Evolutionary conservation across 2,329 filamentous ascomycete genomes (phyloP).

Genomic region (Monosporascus sp.): DNA sequence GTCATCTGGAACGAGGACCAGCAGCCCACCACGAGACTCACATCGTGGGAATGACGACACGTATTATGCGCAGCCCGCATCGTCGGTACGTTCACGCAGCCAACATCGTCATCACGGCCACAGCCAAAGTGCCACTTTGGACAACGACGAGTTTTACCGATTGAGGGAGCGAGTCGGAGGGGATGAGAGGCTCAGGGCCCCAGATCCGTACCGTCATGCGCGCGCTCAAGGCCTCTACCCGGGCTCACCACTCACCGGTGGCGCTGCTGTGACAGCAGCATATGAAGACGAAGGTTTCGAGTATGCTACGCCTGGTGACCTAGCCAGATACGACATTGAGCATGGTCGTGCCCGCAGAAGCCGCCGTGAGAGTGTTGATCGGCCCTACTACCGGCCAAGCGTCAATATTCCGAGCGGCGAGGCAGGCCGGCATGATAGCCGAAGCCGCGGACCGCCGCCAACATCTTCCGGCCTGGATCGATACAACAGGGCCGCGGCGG

Average conservation of each 20-base stretch:
- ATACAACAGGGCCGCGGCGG: constrained; percentile 44
- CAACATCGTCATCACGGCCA: constrained; percentile 31
- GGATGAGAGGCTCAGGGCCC: constrained; percentile 36
- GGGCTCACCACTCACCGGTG: constrained; percentile 36
- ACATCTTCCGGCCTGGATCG: constrained; percentile 67
- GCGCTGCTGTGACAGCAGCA: constrained; percentile 35
- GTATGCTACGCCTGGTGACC: constrained; percentile 58
- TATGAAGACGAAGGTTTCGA: constrained; percentile 57
- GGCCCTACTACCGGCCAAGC: constrained; percentile 49
- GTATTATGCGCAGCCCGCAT: constrained; percentile 54
- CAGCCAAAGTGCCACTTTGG: constrained; percentile 41
- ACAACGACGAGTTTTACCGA: constrained; percentile 46
- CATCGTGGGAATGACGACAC: constrained; percentile 48
- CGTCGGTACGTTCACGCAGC: constrained; percentile 48
- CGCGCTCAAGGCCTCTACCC: constrained; percentile 42
- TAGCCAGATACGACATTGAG: constrained; percentile 57
- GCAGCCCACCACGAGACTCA: constrained; percentile 46
- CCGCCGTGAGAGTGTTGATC: constrained; percentile 51
- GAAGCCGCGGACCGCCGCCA: constrained; percentile 53
- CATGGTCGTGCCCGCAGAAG: constrained; percentile 37
- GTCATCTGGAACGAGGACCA: constrained; percentile 28
- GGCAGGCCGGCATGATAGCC: constrained; percentile 36
- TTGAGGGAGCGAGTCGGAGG: constrained; percentile 38
- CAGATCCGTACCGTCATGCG: constrained; percentile 41
- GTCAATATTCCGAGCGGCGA: constrained; percentile 45